Evolutionary conservation across 306 rosid genomes (phyloP).

Genomic region (Cicer pinnatifidum): DNA sequence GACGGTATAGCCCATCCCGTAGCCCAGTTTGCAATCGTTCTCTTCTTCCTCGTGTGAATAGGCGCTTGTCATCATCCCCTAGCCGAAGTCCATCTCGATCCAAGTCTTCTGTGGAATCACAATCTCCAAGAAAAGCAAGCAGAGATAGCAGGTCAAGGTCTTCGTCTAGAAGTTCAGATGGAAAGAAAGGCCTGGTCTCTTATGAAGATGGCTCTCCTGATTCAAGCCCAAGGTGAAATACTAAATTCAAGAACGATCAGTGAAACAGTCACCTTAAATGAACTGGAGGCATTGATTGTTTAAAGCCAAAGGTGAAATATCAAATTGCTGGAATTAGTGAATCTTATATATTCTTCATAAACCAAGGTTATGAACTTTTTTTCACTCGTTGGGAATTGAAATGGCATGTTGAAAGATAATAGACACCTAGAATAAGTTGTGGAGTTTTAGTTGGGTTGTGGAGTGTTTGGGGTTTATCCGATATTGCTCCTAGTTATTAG

Average conservation of each 20-base stretch:
- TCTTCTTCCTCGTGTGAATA: constrained; percentile 60
- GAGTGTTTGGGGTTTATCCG: constrained; percentile 1
- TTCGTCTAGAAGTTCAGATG: constrained; percentile 64
- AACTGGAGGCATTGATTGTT: constrained; percentile 11
- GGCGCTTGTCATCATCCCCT: constrained; percentile 55
- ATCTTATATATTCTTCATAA: not conserved
- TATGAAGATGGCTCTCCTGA: constrained; percentile 66
- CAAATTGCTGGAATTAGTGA: not conserved
- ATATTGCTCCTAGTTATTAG: not conserved
- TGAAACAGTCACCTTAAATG: constrained; percentile 4
- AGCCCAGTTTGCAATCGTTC: constrained; percentile 67
- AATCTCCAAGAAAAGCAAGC: constrained; percentile 55
- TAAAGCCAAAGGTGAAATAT: too few relatives aligned
- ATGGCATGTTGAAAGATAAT: constrained; percentile 45
- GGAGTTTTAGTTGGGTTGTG: not conserved
- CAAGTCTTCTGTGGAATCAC: constrained; percentile 60
- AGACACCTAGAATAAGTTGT: constrained; percentile 43
- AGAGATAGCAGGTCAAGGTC: constrained; percentile 63
- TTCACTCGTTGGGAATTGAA: not conserved
- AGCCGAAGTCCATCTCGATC: constrained; percentile 73
- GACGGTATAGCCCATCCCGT: constrained; percentile 64
- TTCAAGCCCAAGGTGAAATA: not conserved
- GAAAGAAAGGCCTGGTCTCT: constrained; percentile 83
- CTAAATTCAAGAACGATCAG: not conserved
- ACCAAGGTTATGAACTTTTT: not conserved